A percentile compares a stretch with the other conserved stretches of the same genome.
phyloP scores from a whole-genome alignment of 345 rosid species.

The Clausena lansium region DNA sequence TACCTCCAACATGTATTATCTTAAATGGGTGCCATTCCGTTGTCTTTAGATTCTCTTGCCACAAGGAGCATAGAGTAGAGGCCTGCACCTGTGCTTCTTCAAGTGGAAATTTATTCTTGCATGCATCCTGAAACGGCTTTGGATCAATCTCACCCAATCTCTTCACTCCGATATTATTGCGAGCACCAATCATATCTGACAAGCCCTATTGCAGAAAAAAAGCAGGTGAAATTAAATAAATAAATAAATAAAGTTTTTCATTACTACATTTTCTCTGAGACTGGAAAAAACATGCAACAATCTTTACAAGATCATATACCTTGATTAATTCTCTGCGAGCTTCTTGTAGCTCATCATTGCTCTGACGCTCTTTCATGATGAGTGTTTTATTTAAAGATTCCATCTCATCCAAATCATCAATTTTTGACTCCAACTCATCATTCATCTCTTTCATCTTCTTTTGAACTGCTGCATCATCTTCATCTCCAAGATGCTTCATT shows the following conservation, averaged over 20 bases:
- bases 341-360: conserved; percentile 56
- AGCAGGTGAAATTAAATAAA: neutral
- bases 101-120: conserved; percentile 42
- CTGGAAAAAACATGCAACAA: too few species aligned
- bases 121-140: conserved; percentile 51
- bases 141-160: conserved; percentile 79
- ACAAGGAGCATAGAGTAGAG: conserved; percentile 49
- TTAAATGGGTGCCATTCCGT: conserved; percentile 71
- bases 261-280: neutral
- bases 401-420: conserved; percentile 36
- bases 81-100: conserved; percentile 58
- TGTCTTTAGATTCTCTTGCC: conserved; percentile 70
- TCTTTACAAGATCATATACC: conserved; percentile 24
- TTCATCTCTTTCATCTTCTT: conserved; percentile 66
- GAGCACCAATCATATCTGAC: conserved; percentile 33
- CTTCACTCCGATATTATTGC: conserved; percentile 54
- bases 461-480: conserved; percentile 66
- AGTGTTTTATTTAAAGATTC: conserved; percentile 38
- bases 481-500: conserved; percentile 75
- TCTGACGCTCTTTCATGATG: conserved; percentile 44
- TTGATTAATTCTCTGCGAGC: conserved; percentile 42
- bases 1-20: conserved; percentile 35
- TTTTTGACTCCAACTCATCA: conserved; percentile 53
- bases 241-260: neutral
- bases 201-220: conserved; percentile 41